phyloP scores from a whole-genome alignment of 2,329 filamentous ascomycete species.

The Penicillium thymicola region DNA sequence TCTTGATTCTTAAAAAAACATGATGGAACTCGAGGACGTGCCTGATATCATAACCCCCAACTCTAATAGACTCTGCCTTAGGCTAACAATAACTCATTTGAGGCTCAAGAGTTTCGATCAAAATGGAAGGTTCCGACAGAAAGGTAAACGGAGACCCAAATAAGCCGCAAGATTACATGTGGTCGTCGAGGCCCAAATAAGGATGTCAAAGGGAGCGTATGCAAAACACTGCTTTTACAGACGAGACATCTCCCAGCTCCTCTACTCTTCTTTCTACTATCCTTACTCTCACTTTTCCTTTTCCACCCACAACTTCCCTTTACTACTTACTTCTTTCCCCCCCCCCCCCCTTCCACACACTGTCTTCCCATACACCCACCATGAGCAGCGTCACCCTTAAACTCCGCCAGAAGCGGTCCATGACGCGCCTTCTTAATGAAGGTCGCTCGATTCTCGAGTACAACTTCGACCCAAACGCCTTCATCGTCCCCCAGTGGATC shows the following conservation, averaged over 20 bases:
- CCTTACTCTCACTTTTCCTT: background rate
- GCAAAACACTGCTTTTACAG: background rate
- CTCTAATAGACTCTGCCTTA: background rate
- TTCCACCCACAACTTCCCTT: background rate
- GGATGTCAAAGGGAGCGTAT: background rate
- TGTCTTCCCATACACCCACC: background rate
- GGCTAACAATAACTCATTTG: background rate
- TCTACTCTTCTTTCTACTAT: background rate
- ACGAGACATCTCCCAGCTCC: background rate
- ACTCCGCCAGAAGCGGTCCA: background rate
- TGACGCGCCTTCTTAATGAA: background rate
- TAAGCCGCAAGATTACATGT: background rate
- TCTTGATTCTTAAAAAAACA: background rate
- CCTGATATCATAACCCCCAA: background rate
- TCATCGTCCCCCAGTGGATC: constrained; percentile 17
- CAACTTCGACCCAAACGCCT: constrained; percentile 11
- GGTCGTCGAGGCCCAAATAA: background rate
- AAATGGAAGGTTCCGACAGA: background rate
- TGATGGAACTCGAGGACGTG: background rate
- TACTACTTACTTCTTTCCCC: background rate
- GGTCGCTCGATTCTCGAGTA: constrained; percentile 13
- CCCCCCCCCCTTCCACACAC: too few relatives aligned
- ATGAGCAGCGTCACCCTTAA: background rate
- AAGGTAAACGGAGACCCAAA: background rate
- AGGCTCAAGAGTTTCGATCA: background rate